Base-by-base conservation (phyloP, 164 flowering plant species). In the Stephania japonica region DNA sequence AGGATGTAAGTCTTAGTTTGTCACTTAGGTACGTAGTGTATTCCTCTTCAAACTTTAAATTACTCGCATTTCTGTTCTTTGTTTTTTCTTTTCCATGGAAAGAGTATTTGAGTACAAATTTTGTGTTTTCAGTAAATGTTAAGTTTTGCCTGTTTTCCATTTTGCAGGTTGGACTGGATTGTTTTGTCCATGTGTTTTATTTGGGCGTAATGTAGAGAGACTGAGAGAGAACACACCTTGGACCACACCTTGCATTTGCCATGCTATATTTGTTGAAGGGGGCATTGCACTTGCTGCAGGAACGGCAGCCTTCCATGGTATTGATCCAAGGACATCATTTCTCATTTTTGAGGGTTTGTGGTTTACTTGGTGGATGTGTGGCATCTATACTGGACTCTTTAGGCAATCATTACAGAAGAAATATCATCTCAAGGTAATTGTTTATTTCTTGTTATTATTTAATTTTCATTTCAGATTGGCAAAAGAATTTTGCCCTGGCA, bases 291-390 rank as follows among this genome's bases (percentile, higher is more conserved):
- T 89, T 72, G 96, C 96, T 42, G 91, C 90, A 53, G 90, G 87
- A 68, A 89, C 91, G 4, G 90, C 90, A 65, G 62, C 85, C 41
- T 77, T 87, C 73, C 85, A 91, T 82, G 98, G 99, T 59, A 73
- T 95, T 76, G 98, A 95, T 63, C 98, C 99, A 5, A 77, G 86
- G 75, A 86, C 95, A 7, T 80, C 93, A 27, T 87, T 86, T 80
- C 90, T 92, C 78, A 86, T 95, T 44, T 82, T 85, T 70, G 99
- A 95, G 80, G 87, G 94, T 64, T 75, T 92, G 70, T 42, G 89
- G 16, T 95, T 95, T 79, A 70, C 93, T 62, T 95, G 98, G 99
- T 95, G 98, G 98, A 84, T 92, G 88, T 95, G 99, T 80, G 97
- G 98, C 19, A 91, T 94, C 77, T 95, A 95, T 78, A 92, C 97